phyloP scores from a whole-genome alignment of 2,329 filamentous ascomycete genomes.

The Acrocalymma vagum region DNA sequence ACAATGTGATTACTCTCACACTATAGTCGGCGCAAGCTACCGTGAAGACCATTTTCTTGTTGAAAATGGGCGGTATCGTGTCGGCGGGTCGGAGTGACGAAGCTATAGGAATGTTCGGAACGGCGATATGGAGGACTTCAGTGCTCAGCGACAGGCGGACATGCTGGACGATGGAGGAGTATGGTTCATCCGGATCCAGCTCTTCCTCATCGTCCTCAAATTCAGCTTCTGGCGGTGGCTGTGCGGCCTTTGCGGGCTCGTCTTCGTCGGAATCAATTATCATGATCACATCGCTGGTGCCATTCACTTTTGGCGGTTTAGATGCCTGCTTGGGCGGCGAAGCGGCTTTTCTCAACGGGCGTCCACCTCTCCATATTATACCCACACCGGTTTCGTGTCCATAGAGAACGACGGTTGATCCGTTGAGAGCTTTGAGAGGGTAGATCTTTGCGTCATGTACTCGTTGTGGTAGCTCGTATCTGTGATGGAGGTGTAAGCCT shows the following conservation, averaged over 20 bases:
- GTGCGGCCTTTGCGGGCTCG: conserved; percentile 42
- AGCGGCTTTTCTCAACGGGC: conserved; percentile 50
- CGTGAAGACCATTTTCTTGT: conserved; percentile 61
- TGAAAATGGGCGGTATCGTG: conserved; percentile 57
- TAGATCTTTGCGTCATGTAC: conserved; percentile 65
- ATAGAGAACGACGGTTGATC: conserved; percentile 68
- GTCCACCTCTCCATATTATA: conserved; percentile 68
- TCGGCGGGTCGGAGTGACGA: conserved; percentile 40
- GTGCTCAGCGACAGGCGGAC: conserved; percentile 64
- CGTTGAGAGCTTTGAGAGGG: conserved; percentile 66
- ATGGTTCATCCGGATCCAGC: conserved; percentile 64
- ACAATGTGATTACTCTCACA: conserved; percentile 63
- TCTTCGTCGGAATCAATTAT: conserved; percentile 67
- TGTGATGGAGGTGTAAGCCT: conserved; percentile 37
- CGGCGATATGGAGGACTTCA: conserved; percentile 62
- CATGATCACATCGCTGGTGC: conserved; percentile 58
- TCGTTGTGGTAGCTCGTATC: conserved; percentile 68
- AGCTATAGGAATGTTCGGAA: conserved; percentile 51
- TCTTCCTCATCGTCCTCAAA: conserved; percentile 67
- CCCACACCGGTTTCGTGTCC: conserved; percentile 66
- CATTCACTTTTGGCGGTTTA: conserved; percentile 51
- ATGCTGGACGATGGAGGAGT: conserved; percentile 61
- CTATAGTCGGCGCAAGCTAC: conserved; percentile 65
- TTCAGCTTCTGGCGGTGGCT: conserved; percentile 42
- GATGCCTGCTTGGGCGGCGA: conserved; percentile 35